Evolutionary conservation across 495 filamentous ascomycete species (phyloP).

Genomic region (Penicillium bovifimosum): DNA sequence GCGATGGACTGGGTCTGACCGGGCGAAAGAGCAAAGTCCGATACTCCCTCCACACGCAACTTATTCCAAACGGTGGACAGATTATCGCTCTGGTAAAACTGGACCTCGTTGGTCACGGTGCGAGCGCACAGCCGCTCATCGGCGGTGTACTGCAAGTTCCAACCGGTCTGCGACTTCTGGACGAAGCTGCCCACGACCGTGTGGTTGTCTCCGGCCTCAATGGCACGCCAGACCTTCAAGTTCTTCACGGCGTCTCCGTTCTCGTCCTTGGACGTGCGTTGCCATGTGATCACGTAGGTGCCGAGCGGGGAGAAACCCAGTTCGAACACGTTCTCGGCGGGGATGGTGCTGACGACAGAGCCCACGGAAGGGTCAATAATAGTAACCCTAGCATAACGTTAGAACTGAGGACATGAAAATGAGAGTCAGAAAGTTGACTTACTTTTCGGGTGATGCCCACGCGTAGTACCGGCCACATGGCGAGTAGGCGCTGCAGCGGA

Average conservation of each 20-base stretch:
- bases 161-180: slow-evolving; percentile 90
- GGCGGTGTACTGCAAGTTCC: slow-evolving; percentile 94
- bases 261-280: slow-evolving; percentile 86
- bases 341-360: slow-evolving; percentile 66
- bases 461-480: slow-evolving; percentile 93
- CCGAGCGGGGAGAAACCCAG: slow-evolving; percentile 89
- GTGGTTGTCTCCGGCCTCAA: slow-evolving; percentile 55
- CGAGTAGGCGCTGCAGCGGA: slow-evolving; percentile 91
- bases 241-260: slow-evolving; percentile 91
- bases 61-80: slow-evolving; percentile 89
- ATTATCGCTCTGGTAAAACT: slow-evolving; percentile 87
- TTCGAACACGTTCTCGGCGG: slow-evolving; percentile 80
- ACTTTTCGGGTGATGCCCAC: slow-evolving; percentile 84
- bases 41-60: slow-evolving; percentile 83
- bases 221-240: slow-evolving; percentile 87
- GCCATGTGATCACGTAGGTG: slow-evolving; percentile 93
- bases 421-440: slow-evolving; percentile 12
- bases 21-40: slow-evolving; percentile 84
- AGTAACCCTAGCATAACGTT: slow-evolving; percentile 52
- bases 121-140: slow-evolving; percentile 92
- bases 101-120: slow-evolving; percentile 91
- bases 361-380: slow-evolving; percentile 79
- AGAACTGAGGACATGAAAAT: background rate
- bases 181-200: slow-evolving; percentile 81
- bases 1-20: slow-evolving; percentile 85